Base-by-base conservation (phyloP, 768 basidiomycete species). In the Vararia minispora region DNA sequence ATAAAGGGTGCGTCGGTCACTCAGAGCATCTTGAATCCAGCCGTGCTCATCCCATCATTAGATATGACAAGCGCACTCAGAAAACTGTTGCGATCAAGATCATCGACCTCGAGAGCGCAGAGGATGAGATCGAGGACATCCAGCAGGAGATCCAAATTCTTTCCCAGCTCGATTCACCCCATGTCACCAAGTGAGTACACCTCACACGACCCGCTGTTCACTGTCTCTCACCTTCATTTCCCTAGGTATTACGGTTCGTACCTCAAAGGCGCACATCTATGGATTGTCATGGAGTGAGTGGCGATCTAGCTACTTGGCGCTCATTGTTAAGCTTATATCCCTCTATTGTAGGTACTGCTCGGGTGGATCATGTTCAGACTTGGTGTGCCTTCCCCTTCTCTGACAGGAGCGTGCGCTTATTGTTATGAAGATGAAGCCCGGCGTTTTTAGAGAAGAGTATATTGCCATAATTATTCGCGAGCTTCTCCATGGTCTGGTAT, bases 71-170 rank as follows among this genome's bases (percentile, higher is more conserved):
- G 57, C 74, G 89, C 42, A 95, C 92, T 18, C 87, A 91, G 59
- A 84, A 83, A 66, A 91, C 94, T 1, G 95, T 99, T 18, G 95
- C 95, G 31, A 98, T 99, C 69, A 99, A 92, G 79, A 94, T 98
- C 51, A 98, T 99, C 58, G 92, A 98, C 66, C 75, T 99, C 23
- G 95, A 99, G 62, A 90, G 87, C 55, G 95, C 95, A 36, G 95
- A 98, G 60, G 95, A 99, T 56, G 95, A 99, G 66, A 97, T 98
- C 55, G 95, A 98, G 58, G 95, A 98, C 63, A 98, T 99, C 43
- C 90, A 98, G 52, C 89, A 95, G 58, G 95, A 99, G 60, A 98
- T 99, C 40, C 89, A 95, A 60, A 98, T 99, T 45, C 74, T 99
- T 11, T 90, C 88, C 6, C 92, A 97, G 56, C 62, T 99, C 48